Evolutionary conservation across 441 rosid species (phyloP).

Genomic region (Euphorbia schlechtendalii): DNA sequence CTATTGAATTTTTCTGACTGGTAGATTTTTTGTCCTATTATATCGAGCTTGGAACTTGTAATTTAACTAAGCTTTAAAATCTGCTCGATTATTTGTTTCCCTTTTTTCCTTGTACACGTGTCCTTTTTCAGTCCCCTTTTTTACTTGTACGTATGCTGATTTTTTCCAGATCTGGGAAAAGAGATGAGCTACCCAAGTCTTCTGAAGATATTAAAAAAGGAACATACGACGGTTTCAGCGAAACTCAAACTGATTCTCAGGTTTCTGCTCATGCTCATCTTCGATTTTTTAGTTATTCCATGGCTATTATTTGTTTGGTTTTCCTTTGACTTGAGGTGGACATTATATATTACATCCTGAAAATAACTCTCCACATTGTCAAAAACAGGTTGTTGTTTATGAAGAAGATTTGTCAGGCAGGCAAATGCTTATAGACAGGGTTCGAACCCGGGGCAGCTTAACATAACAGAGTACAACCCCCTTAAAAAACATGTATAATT

Average conservation of each 20-base stretch:
- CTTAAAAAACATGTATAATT: not conserved
- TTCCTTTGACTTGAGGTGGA: not conserved
- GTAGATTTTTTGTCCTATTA: too few species aligned
- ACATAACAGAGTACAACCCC: slow-evolving; percentile 20
- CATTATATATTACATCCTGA: slow-evolving; percentile 1
- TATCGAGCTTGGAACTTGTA: too few species aligned
- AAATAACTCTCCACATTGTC: slow-evolving; percentile 15
- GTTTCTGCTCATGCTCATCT: slow-evolving; percentile 34
- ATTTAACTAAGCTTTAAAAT: not conserved
- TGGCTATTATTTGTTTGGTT: not conserved
- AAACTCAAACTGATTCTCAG: slow-evolving; percentile 99
- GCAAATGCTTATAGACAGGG: slow-evolving; percentile 96
- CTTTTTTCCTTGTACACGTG: not conserved
- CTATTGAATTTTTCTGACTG: not conserved
- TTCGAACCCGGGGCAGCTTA: slow-evolving; percentile 81
- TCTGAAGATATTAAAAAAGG: slow-evolving; percentile 30
- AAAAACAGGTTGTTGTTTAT: slow-evolving; percentile 77
- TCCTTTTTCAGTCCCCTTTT: not conserved
- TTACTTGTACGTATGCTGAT: slow-evolving; percentile 3
- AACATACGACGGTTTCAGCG: slow-evolving; percentile 66
- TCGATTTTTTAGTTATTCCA: not conserved
- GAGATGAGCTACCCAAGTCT: slow-evolving; percentile 37
- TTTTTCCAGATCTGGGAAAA: slow-evolving; percentile 39
- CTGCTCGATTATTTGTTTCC: not conserved
- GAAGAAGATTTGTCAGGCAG: slow-evolving; percentile 97